Percentiles rank a stretch among this genome's conserved stretches.
These are phyloP conservation scores for Magnolia changhungtana DNA, from an alignment of 164 flowering plant genomes.

Conservation along the genomic window DNA sequence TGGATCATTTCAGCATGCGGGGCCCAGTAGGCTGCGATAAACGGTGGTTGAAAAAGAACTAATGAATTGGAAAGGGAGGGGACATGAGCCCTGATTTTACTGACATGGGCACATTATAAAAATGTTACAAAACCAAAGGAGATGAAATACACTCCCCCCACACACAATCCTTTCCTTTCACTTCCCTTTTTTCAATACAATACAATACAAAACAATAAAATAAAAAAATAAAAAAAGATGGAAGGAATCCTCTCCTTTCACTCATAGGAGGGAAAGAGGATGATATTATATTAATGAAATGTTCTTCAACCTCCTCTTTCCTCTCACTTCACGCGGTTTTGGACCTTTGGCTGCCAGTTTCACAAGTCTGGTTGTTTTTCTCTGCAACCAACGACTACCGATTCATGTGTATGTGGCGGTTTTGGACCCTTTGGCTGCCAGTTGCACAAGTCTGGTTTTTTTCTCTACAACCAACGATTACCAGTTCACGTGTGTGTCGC, in stretches of 20 bases:
- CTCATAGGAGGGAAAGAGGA: neutral
- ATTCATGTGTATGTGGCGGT: too few species aligned
- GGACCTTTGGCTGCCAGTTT: neutral
- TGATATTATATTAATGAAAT: neutral
- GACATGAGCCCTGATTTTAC: constrained; percentile 1
- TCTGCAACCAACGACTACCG: too few species aligned
- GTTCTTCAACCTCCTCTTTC: neutral
- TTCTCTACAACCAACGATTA: too few species aligned
- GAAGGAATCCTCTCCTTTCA: neutral
- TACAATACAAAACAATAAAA: too few species aligned
- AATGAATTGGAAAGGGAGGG: neutral
- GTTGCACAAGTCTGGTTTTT: too few species aligned
- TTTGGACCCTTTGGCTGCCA: too few species aligned
- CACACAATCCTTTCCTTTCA: neutral
- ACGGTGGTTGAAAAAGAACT: neutral
- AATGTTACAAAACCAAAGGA: neutral
- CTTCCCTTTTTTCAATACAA: neutral
- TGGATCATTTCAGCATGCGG: too few species aligned
- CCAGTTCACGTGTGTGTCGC: too few species aligned
- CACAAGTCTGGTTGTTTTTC: neutral
- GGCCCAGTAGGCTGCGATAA: too few species aligned
- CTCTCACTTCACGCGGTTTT: neutral
- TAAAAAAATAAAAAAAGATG: too few species aligned
- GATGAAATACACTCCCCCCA: neutral
- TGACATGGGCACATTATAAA: neutral